phyloP scores from a whole-genome alignment of 805 yeast species.

The Lipomyces kockii region DNA sequence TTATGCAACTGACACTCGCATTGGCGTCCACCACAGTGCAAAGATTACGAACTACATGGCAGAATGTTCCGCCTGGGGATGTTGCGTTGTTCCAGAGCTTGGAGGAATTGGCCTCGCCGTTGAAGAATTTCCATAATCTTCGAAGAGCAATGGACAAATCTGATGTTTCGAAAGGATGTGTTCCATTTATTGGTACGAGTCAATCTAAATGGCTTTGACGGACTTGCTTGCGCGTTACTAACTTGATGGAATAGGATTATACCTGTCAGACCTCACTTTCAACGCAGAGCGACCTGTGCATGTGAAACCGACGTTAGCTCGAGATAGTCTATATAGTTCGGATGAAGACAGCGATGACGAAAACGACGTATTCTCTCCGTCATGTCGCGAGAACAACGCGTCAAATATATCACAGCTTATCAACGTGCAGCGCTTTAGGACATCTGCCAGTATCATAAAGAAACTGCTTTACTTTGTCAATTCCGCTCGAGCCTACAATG shows the following conservation, averaged over 20 bases:
- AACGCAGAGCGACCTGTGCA: constrained; percentile 67
- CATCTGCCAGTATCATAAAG: constrained; percentile 76
- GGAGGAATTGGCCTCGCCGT: constrained; percentile 73
- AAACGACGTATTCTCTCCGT: constrained; percentile 6
- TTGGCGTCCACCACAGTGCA: constrained; percentile 68
- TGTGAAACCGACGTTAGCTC: constrained; percentile 41
- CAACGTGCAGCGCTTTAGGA: constrained; percentile 77
- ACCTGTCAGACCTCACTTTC: constrained; percentile 78
- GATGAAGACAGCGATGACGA: constrained; percentile 41
- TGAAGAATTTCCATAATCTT: constrained; percentile 70
- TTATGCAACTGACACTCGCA: constrained; percentile 86
- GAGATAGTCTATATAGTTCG: constrained; percentile 32
- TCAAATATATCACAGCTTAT: constrained; percentile 48
- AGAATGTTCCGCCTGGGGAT: constrained; percentile 71
- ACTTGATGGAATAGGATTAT: constrained; percentile 52
- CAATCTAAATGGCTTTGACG: not conserved
- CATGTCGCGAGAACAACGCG: not conserved
- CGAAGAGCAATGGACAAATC: constrained; percentile 66
- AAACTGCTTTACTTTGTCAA: constrained; percentile 79
- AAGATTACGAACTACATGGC: constrained; percentile 73
- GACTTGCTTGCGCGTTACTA: not conserved
- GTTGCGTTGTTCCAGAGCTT: constrained; percentile 66
- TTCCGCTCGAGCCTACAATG: constrained; percentile 71
- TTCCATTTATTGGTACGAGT: constrained; percentile 72
- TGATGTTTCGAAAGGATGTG: constrained; percentile 71